These are phyloP conservation scores for Canna indica DNA, from an alignment of 176 grass and related monocot species.

Conservation along the genomic window DNA sequence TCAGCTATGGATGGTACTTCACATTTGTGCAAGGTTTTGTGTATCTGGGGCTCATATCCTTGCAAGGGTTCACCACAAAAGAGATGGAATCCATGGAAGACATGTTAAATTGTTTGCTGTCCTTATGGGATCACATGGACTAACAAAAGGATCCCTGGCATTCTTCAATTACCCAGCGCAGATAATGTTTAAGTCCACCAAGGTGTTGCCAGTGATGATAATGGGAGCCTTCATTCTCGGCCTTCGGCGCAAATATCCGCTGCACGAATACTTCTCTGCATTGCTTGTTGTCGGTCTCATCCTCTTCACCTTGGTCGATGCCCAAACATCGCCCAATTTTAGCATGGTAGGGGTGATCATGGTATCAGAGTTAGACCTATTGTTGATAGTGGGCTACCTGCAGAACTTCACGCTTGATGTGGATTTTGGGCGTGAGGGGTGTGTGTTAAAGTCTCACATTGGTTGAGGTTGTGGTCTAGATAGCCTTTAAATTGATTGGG, in stretches of 20 bases:
- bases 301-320: slow-evolving; percentile 70
- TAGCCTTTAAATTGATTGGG: too few relatives aligned
- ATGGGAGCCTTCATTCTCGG: slow-evolving; percentile 93
- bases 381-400: too few relatives aligned
- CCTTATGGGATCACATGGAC: slow-evolving; percentile 85
- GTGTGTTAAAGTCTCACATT: too few relatives aligned
- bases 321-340: slow-evolving; percentile 80
- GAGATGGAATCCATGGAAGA: slow-evolving; percentile 94
- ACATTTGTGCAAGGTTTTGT: slow-evolving; percentile 90
- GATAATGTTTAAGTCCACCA: slow-evolving; percentile 97
- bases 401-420: too few relatives aligned
- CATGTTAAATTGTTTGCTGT: slow-evolving; percentile 60
- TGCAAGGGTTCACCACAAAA: slow-evolving; percentile 71
- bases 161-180: slow-evolving; percentile 95
- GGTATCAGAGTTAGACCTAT: too few relatives aligned
- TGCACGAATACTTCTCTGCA: slow-evolving; percentile 68
- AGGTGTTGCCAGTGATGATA: slow-evolving; percentile 90
- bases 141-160: slow-evolving; percentile 89
- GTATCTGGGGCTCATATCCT: slow-evolving; percentile 53
- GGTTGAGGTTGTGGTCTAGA: too few relatives aligned
- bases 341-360: slow-evolving; percentile 69
- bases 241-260: slow-evolving; percentile 60
- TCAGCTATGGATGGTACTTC: slow-evolving; percentile 98
- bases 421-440: too few relatives aligned
- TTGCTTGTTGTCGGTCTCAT: slow-evolving; percentile 70